phyloP scores from a whole-genome alignment of 2,329 filamentous ascomycete genomes.

The Trichoderma simmonsii region DNA sequence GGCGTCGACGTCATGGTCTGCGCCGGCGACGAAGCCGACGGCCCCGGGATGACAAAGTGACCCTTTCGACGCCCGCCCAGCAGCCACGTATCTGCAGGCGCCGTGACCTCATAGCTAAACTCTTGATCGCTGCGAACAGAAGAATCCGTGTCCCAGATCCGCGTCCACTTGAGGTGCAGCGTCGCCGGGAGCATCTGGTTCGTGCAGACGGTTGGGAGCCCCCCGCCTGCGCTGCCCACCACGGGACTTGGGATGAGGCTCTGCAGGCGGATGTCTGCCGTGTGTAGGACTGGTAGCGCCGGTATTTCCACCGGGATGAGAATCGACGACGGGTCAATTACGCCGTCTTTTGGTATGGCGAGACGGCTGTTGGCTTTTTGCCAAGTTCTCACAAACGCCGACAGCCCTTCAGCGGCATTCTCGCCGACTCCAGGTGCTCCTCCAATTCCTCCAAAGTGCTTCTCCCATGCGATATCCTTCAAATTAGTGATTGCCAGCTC shows the following conservation, averaged over 20 bases:
- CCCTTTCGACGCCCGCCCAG: conserved; percentile 77
- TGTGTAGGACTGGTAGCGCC: conserved; percentile 77
- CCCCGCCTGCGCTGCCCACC: conserved; percentile 29
- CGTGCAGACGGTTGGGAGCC: conserved; percentile 49
- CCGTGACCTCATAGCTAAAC: conserved; percentile 80
- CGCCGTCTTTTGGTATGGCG: conserved; percentile 24
- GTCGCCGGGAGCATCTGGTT: conserved; percentile 65
- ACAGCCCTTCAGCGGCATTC: conserved; percentile 28
- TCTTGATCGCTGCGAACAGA: conserved; percentile 53
- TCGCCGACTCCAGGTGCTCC: conserved; percentile 34
- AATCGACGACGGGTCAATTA: conserved; percentile 57
- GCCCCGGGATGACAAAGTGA: conserved; percentile 63
- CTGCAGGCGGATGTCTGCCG: conserved; percentile 62
- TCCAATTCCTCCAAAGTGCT: conserved; percentile 50
- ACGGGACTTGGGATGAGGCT: conserved; percentile 33
- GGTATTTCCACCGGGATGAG: conserved; percentile 89
- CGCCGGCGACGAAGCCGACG: conserved; percentile 32
- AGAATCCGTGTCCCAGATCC: conserved; percentile 55
- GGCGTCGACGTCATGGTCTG: conserved; percentile 44
- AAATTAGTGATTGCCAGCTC: conserved; percentile 50
- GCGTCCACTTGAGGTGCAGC: conserved; percentile 61
- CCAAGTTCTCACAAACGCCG: conserved; percentile 34
- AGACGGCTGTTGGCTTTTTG: conserved; percentile 30
- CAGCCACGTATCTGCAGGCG: conserved; percentile 74
- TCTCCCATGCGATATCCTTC: conserved; percentile 45